Evolutionary conservation across 352 stramenopile species (phyloP).

Genomic region (Pythium angustatum): DNA sequence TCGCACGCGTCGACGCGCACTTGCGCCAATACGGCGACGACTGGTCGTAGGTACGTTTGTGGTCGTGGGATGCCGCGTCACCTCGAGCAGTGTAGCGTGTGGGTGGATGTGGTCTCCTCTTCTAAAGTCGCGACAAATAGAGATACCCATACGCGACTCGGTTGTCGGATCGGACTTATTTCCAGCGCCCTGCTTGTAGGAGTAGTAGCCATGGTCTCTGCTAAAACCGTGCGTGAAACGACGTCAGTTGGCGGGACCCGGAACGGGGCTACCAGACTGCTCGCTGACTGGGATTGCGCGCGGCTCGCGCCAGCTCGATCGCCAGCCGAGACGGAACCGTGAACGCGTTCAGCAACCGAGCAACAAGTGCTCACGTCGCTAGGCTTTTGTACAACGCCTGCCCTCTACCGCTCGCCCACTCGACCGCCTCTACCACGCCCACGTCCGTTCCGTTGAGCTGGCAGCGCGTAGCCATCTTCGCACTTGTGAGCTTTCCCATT

Average conservation of each 20-base stretch:
- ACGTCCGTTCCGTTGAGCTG: background rate
- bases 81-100: background rate
- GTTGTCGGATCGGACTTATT: background rate
- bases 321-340: too few relatives aligned
- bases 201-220: background rate
- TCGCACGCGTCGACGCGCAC: slow-evolving; percentile 67
- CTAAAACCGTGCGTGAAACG: slow-evolving; percentile 8
- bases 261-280: slow-evolving; percentile 17
- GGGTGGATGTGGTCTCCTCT: background rate
- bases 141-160: background rate
- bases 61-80: background rate
- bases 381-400: too few relatives aligned
- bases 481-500: too few relatives aligned
- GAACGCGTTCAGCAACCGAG: too few relatives aligned
- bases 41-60: slow-evolving; percentile 26
- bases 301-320: slow-evolving; percentile 18
- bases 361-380: too few relatives aligned
- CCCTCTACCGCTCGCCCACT: background rate
- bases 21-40: slow-evolving; percentile 66
- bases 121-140: background rate
- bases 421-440: too few relatives aligned
- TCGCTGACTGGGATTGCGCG: slow-evolving; percentile 10
- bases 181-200: background rate
- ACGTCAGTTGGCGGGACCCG: background rate
- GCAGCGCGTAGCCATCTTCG: slow-evolving; percentile 13